phyloP scores from a whole-genome alignment of 2,329 filamentous ascomycete genomes.

The Hypoxylon sp. region DNA sequence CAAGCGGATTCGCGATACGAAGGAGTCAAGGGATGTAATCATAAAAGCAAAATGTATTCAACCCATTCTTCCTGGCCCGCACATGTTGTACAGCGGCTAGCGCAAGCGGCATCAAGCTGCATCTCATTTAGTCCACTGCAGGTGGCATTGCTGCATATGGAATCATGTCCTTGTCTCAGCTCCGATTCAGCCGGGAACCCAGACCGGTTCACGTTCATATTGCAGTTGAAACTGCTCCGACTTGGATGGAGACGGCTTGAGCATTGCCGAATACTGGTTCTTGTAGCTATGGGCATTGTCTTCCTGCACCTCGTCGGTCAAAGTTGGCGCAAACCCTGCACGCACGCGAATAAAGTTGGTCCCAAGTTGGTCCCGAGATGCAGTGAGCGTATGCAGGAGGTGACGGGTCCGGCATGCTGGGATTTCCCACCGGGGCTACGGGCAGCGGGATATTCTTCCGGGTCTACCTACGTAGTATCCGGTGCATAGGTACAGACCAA shows the following conservation, averaged over 20 bases:
- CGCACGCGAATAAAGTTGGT: slow-evolving; percentile 18
- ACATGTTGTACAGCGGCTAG: slow-evolving; percentile 36
- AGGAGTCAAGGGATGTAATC: slow-evolving; percentile 24
- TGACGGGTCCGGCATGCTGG: slow-evolving; percentile 40
- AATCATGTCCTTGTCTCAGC: slow-evolving; percentile 31
- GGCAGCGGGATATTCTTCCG: slow-evolving; percentile 41
- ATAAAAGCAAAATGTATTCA: slow-evolving; percentile 20
- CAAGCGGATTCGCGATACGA: slow-evolving; percentile 11
- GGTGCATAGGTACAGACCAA: slow-evolving; percentile 29
- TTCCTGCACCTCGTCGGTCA: slow-evolving; percentile 10
- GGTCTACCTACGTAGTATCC: slow-evolving; percentile 17
- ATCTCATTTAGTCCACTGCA: slow-evolving; percentile 32
- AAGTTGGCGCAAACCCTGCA: slow-evolving; percentile 25
- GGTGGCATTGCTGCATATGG: slow-evolving; percentile 26
- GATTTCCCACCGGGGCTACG: slow-evolving; percentile 29
- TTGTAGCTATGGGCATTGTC: slow-evolving; percentile 3
- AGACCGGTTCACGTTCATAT: slow-evolving; percentile 22
- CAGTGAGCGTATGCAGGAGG: slow-evolving; percentile 34
- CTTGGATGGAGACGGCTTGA: slow-evolving; percentile 19
- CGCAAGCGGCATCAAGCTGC: slow-evolving; percentile 32
- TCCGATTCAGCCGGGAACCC: slow-evolving; percentile 23
- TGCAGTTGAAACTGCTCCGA: slow-evolving; percentile 5
- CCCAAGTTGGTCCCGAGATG: slow-evolving; percentile 29
- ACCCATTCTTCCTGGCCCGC: slow-evolving; percentile 12
- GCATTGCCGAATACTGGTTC: neutral